Base-by-base conservation (phyloP, 305 asterid species). In the Solanum hybrid region DNA sequence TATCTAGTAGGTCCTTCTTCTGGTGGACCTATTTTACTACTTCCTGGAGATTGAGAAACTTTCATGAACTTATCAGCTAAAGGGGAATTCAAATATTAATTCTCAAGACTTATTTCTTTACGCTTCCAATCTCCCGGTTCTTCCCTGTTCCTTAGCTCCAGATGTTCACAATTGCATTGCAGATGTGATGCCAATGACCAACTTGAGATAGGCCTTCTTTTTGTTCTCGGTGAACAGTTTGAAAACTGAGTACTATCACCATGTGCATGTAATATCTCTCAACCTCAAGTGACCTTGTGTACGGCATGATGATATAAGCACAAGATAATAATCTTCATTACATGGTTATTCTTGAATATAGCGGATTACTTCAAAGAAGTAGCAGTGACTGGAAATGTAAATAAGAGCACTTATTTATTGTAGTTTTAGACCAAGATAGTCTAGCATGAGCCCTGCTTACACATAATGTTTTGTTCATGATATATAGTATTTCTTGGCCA, bases 401-500 rank as follows among this genome's bases (percentile, higher is more conserved):
- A 89, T 42, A 80, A 79, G 40, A 89, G 34, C n/a, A 61, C 88
- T 57, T 86, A n/a, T 61, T 61, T 61, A 14, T 61, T 5, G 13
- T 86, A 33, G 9, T 86, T 86, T 80, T 86, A 86, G 77, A 86
- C 57, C 88, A 57, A 61, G 88, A 86, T 86, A 86, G 77, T 86
- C 88, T 86, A 61, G 51, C 88, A 33, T 13, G 78, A 61, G 8
- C 88, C 69, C 57, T 61, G 88, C 57, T 64, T 86, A 34, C 57
- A 40, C 89, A 84, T 33, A 24, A 29, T 87, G 88, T 92, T 91
- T 91, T 61, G 57, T 34, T 86, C 51, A 22, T 34, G 74, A 87
- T 91, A 90, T 85, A 89, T 91, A 22, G 77, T 82, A 37, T 57
- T 86, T 69, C 92, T 90, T 89, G 91, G 64, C 69, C 89, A 36